Base-by-base conservation (phyloP, 345 rosid genomes). In the Linum lewisii region DNA sequence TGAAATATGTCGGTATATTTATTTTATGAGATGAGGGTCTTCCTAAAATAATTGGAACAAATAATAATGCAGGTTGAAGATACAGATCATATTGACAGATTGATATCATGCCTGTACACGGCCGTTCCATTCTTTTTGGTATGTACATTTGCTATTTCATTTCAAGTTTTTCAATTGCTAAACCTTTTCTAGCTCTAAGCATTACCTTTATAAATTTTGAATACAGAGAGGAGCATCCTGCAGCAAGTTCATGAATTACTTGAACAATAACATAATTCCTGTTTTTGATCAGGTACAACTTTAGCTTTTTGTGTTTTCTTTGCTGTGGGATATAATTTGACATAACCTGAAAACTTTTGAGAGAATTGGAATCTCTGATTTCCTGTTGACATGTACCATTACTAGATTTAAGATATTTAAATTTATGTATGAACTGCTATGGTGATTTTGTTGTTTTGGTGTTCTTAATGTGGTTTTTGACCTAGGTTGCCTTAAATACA, bases 111-210 rank as follows among this genome's bases (percentile, higher is more conserved):
- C 74, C 78, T 94, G 70, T 82, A 80, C 73, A 79, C 84, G 86
- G 95, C 99, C 32, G 79, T 87, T 78, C 99, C 99, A 8, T 87
- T 90, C 79, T 94, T 94, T 34, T 70, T 93, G 85, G 99, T 94
- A 80, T 11, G 78, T 47, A 55, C 62, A 67, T 22, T 3, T n/a
- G 6, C 54, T 62, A 23, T 24, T 50, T 10, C 0, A 10, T 18
- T 36, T 58, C 9, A 51, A 22, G 14, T 44, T 22, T 51, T 60
- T 21, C 21, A 55, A 19, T 69, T 19, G 1, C 63, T 23, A 42
- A 42, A 42, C 18, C 15, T 42, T 34, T 34, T 42, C 15, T 11
- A 42, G 2, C 47, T 7, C 15, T 42, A 11, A 11, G 1, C 15
- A 11, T 16, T 42, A 45, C 61, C 72, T 42, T 15, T 29, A 19